These are phyloP conservation scores for Chrysanthemum makinoi DNA, from an alignment of 129 eudicot genomes.

Conservation along the genomic window DNA sequence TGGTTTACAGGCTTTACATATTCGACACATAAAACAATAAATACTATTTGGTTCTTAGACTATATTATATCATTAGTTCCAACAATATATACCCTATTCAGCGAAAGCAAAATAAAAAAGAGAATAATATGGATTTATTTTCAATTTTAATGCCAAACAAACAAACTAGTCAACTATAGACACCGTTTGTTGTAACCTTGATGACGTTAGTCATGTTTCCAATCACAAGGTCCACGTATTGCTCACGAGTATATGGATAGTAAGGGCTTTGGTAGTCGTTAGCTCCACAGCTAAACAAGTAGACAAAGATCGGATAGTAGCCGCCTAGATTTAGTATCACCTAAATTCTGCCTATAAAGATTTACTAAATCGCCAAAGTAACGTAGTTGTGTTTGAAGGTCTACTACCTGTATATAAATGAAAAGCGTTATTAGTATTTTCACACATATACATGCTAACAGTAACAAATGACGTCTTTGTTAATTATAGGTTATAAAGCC, in stretches of 20 bases:
- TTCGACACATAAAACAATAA: too few species aligned
- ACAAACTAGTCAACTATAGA: background rate
- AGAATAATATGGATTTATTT: background rate
- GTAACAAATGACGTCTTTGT: background rate
- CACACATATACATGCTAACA: background rate
- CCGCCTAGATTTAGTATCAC: constrained; percentile 19
- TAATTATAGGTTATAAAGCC: background rate
- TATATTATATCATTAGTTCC: too few species aligned
- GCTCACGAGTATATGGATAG: constrained; percentile 13
- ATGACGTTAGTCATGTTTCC: constrained; percentile 40
- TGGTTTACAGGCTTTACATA: too few species aligned
- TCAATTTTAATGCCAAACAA: too few species aligned
- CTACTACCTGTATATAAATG: constrained; percentile 41
- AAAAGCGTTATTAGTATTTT: background rate
- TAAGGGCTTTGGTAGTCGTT: constrained; percentile 35
- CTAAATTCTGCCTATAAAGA: constrained; percentile 23
- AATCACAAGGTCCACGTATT: constrained; percentile 42
- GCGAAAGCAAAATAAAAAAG: background rate
- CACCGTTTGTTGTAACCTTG: constrained; percentile 18
- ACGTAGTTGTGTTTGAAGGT: constrained; percentile 45
- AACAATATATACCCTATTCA: constrained; percentile 43
- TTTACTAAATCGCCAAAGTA: constrained; percentile 36
- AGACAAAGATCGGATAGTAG: constrained; percentile 37
- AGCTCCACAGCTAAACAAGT: constrained; percentile 53
- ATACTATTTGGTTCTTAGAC: too few species aligned